Conservation (phyloP, 75 land plant species). For the Larix kaempferi region DNA sequence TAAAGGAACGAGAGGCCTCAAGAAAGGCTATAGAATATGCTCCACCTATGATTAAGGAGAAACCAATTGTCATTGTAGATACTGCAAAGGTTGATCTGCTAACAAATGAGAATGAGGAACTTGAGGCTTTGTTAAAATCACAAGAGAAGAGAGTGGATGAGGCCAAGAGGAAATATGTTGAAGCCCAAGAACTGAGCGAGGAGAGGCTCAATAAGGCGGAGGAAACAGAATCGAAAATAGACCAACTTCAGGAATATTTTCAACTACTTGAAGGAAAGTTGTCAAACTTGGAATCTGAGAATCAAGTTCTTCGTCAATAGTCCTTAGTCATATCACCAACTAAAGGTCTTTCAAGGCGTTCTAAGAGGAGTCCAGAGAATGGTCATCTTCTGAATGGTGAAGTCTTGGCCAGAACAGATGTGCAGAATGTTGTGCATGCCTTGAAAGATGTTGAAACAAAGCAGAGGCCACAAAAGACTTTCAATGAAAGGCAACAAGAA, state of each 20-base stretch:
- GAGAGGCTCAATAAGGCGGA: conserved; percentile 71
- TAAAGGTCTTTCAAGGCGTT: conserved; percentile 43
- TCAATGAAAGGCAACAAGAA: conserved; percentile 89
- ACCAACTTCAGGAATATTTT: conserved; percentile 67
- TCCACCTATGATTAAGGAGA: conserved; percentile 67
- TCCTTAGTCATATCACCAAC: conserved; percentile 77
- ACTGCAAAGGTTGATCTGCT: conserved; percentile 65
- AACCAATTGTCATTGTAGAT: conserved; percentile 56
- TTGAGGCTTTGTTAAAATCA: too few species aligned
- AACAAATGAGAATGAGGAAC: conserved; percentile 60
- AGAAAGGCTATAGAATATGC: too few species aligned
- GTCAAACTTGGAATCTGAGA: conserved; percentile 62
- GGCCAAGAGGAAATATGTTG: conserved; percentile 68
- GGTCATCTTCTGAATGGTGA: conserved; percentile 67
- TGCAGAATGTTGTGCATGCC: too few species aligned
- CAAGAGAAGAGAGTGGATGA: conserved; percentile 79
- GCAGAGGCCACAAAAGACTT: conserved; percentile 68
- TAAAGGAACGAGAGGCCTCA: too few species aligned
- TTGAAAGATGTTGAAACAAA: too few species aligned
- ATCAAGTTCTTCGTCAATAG: conserved; percentile 83
- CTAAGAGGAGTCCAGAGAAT: conserved; percentile 80
- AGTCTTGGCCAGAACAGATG: conserved; percentile 35
- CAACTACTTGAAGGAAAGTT: conserved; percentile 85
- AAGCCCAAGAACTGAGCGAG: conserved; percentile 64
- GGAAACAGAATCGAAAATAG: conserved; percentile 72